These are phyloP conservation scores for Fusarium dlaminii DNA, from an alignment of 2,329 filamentous ascomycete genomes.

Conservation along the genomic window DNA sequence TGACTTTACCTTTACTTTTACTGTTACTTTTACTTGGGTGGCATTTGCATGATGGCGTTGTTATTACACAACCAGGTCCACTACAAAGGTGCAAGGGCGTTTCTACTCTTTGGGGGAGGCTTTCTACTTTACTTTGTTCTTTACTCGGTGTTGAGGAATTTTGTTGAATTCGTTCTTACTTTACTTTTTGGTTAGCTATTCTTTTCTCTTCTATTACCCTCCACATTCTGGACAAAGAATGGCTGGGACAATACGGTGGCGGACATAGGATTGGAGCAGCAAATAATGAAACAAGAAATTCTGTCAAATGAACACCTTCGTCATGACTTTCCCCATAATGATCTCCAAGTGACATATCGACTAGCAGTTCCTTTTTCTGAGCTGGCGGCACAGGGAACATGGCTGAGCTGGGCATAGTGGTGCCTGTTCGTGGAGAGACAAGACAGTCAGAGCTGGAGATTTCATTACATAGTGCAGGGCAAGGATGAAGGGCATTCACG, in stretches of 20 bases:
- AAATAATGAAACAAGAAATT: conserved; percentile 9
- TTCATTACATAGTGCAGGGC: not conserved
- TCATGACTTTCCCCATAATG: not conserved
- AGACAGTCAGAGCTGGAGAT: not conserved
- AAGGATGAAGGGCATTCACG: not conserved
- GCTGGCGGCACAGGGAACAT: not conserved
- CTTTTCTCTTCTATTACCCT: not conserved
- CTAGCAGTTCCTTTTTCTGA: not conserved
- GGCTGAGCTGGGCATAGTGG: not conserved
- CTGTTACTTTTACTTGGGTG: not conserved
- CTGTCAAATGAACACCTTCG: not conserved
- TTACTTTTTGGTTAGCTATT: not conserved
- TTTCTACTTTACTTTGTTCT: not conserved
- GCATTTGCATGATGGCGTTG: conserved; percentile 28
- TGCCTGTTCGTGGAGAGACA: not conserved
- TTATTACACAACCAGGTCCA: conserved; percentile 21
- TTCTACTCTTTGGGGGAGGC: not conserved
- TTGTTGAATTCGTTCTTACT: not conserved
- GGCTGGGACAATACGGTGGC: conserved; percentile 1
- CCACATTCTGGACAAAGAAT: conserved; percentile 8
- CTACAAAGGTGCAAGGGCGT: conserved; percentile 13
- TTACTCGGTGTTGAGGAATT: conserved; percentile 6
- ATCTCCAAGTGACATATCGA: not conserved
- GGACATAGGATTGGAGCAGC: conserved; percentile 8
- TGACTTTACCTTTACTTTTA: not conserved